Conservation (phyloP, 352 stramenopile genomes). For the Phytopythium mirpurense region DNA sequence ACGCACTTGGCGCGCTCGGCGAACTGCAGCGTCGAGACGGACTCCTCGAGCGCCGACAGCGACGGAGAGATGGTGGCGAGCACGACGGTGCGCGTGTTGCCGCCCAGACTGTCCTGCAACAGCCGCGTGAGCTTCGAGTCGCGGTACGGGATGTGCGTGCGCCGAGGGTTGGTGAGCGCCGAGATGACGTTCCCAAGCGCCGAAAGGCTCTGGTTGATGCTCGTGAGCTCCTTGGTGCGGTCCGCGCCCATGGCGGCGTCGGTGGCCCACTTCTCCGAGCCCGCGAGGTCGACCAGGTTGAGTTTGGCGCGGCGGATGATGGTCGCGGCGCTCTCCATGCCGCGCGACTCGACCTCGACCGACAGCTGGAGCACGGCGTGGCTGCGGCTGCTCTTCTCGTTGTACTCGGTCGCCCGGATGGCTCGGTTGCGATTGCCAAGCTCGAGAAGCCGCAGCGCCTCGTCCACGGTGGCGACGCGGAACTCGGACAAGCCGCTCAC, state of each 20-base stretch:
- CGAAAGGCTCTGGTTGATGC: conserved; percentile 91
- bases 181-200: conserved; percentile 89
- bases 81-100: conserved; percentile 88
- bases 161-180: conserved; percentile 59
- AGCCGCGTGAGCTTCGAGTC: conserved; percentile 97
- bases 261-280: conserved; percentile 89
- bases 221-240: conserved; percentile 84
- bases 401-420: conserved; percentile 84
- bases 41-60: conserved; percentile 75
- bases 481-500: conserved; percentile 90
- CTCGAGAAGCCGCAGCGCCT: conserved; percentile 76
- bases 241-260: conserved; percentile 59
- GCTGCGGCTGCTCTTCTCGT: conserved; percentile 83
- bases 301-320: conserved; percentile 82
- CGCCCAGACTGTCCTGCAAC: conserved; percentile 72
- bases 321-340: conserved; percentile 52
- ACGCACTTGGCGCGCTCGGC: conserved; percentile 81
- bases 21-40: conserved; percentile 89
- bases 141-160: conserved; percentile 93
- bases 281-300: conserved; percentile 90
- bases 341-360: conserved; percentile 73
- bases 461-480: conserved; percentile 67
- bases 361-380: conserved; percentile 84
- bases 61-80: conserved; percentile 88
- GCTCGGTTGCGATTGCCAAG: conserved; percentile 80